These are phyloP conservation scores for Dendrobium chrysotoxum DNA, from an alignment of 106 monocot genomes.

Conservation along the genomic window DNA sequence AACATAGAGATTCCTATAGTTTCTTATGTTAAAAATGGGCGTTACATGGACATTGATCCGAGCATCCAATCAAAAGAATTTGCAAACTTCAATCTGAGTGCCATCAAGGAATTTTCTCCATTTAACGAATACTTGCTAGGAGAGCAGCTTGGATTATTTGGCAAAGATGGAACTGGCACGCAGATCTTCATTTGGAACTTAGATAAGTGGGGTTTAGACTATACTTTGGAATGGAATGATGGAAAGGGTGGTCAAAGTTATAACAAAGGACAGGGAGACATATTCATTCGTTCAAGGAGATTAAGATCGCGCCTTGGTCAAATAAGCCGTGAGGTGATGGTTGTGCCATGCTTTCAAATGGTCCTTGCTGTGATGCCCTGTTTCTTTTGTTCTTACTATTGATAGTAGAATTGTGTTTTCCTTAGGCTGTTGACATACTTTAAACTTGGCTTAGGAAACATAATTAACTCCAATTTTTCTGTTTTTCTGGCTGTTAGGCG, in stretches of 20 bases:
- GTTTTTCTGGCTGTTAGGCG: too few species aligned
- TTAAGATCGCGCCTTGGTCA: slow-evolving; percentile 68
- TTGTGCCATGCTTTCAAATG: slow-evolving; percentile 1
- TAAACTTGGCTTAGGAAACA: background rate
- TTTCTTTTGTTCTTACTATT: background rate
- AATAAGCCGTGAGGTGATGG: slow-evolving; percentile 44
- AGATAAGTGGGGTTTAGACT: slow-evolving; percentile 66
- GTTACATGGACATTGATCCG: slow-evolving; percentile 67
- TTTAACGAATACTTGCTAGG: slow-evolving; percentile 85
- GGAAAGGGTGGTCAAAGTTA: slow-evolving; percentile 6
- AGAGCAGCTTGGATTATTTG: slow-evolving; percentile 52
- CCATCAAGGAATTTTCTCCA: slow-evolving; percentile 70
- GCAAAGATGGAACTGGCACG: slow-evolving; percentile 56
- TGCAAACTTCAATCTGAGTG: slow-evolving; percentile 39
- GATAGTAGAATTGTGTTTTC: background rate
- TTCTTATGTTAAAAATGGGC: slow-evolving; percentile 43
- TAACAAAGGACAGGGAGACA: slow-evolving; percentile 28
- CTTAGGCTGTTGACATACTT: background rate
- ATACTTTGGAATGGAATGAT: slow-evolving; percentile 48
- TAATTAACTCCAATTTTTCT: background rate
- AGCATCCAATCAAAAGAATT: slow-evolving; percentile 43
- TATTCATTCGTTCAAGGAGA: slow-evolving; percentile 67
- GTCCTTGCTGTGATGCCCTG: background rate
- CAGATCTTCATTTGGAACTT: slow-evolving; percentile 90
- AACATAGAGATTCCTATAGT: slow-evolving; percentile 70